Base-by-base conservation (phyloP, 129 eudicot species). In the Oenanthe sinensis region DNA sequence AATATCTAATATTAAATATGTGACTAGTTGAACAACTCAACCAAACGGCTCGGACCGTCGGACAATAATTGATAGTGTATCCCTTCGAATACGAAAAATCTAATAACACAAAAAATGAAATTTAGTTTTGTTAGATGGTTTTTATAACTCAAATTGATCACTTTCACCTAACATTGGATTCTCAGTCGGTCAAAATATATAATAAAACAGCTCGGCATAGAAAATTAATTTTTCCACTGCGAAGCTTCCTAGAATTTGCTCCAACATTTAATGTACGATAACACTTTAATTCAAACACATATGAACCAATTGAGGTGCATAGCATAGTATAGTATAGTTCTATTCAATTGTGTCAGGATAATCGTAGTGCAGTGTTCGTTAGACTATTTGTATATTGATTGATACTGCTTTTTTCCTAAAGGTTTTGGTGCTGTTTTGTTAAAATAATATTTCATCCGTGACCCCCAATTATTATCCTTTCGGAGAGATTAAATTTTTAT, bases 161-260 rank as follows among this genome's bases (percentile, higher is more conserved):
- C n/a, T n/a, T n/a, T n/a, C 72, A 67, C 72, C 72, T 13, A 67
- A 67, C 72, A 67, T 30, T 67, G 72, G 72, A 67, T 67, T 15
- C 42, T 15, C 3, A 30, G 3, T 28, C 71, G 12, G 6, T 67
- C 43, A 12, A 33, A 30, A 13, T 6, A 22, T 20, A 55, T 8
- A 20, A 54, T 19, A 20, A 12, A 58, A 60, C 4, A 60, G 16
- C 10, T 54, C 28, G 15, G 33, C 15, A 11, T 67, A 67, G 42
- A 30, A 30, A 67, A 13, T 8, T 12, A 67, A 30, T 33, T 19
- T 14, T 26, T 62, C 36, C 16, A 10, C 28, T 11, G 15, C 30
- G 69, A 62, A 62, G 36, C 69, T 62, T 62, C 69, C 43, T 26
- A 28, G 72, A 67, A 30, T 30, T 67, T 67, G 72, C 72, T n/a